Base-by-base conservation (phyloP, 2,329 filamentous ascomycete species). In the Monosporascus sp. region DNA sequence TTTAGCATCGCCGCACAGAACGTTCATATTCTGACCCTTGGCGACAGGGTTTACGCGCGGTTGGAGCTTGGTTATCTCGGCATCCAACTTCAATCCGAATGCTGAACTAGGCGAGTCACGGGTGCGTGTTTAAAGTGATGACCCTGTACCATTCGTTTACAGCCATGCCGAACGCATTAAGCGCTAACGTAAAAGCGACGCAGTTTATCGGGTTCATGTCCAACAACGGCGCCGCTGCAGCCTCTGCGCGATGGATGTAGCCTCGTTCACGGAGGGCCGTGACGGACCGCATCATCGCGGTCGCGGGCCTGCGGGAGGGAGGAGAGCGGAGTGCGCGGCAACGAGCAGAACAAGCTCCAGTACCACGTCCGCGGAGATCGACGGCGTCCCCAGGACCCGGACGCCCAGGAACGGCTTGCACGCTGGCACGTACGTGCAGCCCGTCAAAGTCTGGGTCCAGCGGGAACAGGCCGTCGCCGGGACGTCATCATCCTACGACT, bases 1-100 rank as follows among this genome's bases (percentile, higher is more conserved):
- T 73, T 66, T 48, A 71, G 64, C 41, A 68, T 72, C 8, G 61
- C 72, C 1, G 68, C 69, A 2, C 64, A 68, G 48, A 73, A 73
- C 31, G 66, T 70, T 1, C 66, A 71, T 53, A 69, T 73, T 48
- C 65, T 61, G 14, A 73, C 71, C 0, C 52, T 67, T 1, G 60
- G 62, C 7, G 59, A 66, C 24, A 58, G 71, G 1, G 64, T 68
- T 31, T 73, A 71, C 50, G 59, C 71, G 17, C 64, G 71, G 4
- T 66, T 71, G 56, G 71, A 73, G 41, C 59, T 69, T 2, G 66
- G 61, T 0, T 61, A 71, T 0, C 52, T 73, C 0, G 70, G 71
- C 6, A 66, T 68, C 67, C 54, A 70, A 67, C 51, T 61, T 64
- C 14, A 68, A 68, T 48, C 58, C 66, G 11, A 71, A 70, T 37